Base-by-base conservation (phyloP, 352 stramenopile genomes). In the Phytophthora sojae region DNA sequence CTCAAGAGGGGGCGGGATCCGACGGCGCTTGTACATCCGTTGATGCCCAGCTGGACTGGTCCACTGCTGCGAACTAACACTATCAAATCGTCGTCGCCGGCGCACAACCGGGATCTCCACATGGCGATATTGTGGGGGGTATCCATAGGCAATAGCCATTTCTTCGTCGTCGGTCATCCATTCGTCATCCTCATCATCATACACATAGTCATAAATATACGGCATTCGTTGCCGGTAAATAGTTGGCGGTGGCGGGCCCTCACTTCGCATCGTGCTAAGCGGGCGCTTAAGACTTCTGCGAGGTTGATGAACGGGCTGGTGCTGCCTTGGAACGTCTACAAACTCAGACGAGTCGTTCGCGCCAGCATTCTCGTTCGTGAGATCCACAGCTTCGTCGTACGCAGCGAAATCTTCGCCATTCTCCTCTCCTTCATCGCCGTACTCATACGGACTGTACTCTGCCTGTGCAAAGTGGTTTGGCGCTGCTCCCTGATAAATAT, bases 161-260 rank as follows among this genome's bases (percentile, higher is more conserved):
- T 82, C 71, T 45, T 80, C 74, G 1, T 81, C 67, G 2, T 80
- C 77, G 26, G 49, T 75, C 55, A 82, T 71, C 77, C 74, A 85
- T 35, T 79, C 67, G 42, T 74, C 54, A 29, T 82, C 74, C 29
- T 71, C 71, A 12, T 77, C 71, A 45, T 76, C 71, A 45, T 75
- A 75, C 21, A 54, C 44, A 61, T 77, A 79, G 19, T 80, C 74
- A 81, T 74, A 76, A 70, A 76, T 76, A 74, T 70, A 74, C 11
- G 75, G 75, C 54, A 64, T 57, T 59, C 67, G 63, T 47, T 71
- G 67, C 54, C 71, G 63, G 49, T 77, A 81, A 74, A 79, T 71
- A 61, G 57, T 26, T 51, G 74, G 62, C 21, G 66, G 70, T 11
- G 42, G 21, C 29, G 61, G 51, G 12, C 50, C 50, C 47, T 78